phyloP scores from a whole-genome alignment of 2,329 filamentous ascomycete genomes.

The Ceratocystis cubensis region DNA sequence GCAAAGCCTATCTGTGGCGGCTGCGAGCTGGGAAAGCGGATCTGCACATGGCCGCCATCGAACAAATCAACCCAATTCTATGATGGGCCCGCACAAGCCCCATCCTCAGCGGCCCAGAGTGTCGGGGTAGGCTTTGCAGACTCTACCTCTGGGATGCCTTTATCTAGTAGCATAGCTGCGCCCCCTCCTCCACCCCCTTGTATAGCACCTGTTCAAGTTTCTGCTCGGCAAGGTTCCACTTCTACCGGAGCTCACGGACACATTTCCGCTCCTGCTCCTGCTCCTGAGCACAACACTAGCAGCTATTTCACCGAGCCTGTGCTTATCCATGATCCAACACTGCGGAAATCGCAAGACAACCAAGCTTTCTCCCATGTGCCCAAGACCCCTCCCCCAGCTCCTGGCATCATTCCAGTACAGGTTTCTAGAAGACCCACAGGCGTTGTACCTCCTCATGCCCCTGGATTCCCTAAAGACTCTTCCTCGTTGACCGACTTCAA shows the following conservation, averaged over 20 bases:
- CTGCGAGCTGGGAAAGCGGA: conserved; percentile 27
- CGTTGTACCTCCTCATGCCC: background rate
- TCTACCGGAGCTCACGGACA: background rate
- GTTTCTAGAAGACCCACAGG: conserved; percentile 8
- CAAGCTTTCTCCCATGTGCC: background rate
- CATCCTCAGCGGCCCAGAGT: background rate
- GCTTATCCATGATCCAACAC: background rate
- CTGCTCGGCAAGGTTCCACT: background rate
- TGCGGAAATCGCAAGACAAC: background rate
- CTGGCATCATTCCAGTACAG: conserved; percentile 10
- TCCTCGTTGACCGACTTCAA: background rate
- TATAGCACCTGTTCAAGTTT: background rate
- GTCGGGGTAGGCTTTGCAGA: background rate
- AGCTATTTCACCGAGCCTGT: background rate
- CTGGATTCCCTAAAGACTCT: background rate
- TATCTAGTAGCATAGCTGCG: background rate
- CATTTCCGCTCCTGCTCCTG: too few species aligned
- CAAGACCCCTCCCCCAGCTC: conserved; percentile 13
- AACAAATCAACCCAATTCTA: background rate
- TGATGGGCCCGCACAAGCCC: background rate
- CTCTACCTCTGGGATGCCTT: background rate
- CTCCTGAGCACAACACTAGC: too few species aligned
- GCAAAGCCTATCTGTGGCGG: conserved; percentile 32
- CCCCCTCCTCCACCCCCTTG: background rate
- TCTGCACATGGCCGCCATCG: conserved; percentile 22